A percentile compares a stretch with the other conserved stretches of the same genome.
Conservation (phyloP, 768 basidiomycete species). For the Fomitopsis serialis region DNA sequence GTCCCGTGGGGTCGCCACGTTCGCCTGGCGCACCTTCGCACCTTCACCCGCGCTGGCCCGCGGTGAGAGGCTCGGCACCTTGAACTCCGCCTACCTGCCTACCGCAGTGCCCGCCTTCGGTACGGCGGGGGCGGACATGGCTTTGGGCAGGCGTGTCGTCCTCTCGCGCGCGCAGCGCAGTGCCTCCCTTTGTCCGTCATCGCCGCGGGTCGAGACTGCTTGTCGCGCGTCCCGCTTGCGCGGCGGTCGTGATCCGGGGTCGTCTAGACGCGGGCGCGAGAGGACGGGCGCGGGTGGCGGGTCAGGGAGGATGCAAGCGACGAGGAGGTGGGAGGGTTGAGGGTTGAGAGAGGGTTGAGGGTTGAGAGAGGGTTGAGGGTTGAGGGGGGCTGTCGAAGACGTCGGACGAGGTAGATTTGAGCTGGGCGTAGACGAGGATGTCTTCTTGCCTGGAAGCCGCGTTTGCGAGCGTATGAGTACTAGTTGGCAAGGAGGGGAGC, state of each 20-base stretch:
- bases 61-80: constrained; percentile 17
- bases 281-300: constrained; percentile 29
- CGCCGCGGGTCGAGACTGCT: constrained; percentile 9
- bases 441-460: constrained; percentile 67
- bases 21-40: background rate
- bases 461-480: constrained; percentile 25
- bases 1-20: constrained; percentile 14
- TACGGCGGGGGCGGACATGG: constrained; percentile 5
- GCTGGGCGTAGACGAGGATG: constrained; percentile 50
- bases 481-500: background rate
- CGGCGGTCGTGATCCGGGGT: constrained; percentile 71
- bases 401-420: constrained; percentile 14
- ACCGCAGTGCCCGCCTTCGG: constrained; percentile 5
- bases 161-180: constrained; percentile 30
- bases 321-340: constrained; percentile 38
- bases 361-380: no score
- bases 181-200: constrained; percentile 19
- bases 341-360: constrained; percentile 16
- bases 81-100: constrained; percentile 17
- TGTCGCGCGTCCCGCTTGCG: constrained; percentile 20
- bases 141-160: constrained; percentile 32
- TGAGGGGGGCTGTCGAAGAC: constrained; percentile 6
- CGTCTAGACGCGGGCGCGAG: constrained; percentile 63
- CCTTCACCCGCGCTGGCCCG: constrained; percentile 3
- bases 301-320: constrained; percentile 49